Evolutionary conservation across 352 stramenopile species (phyloP).

Genomic region (Phytophthora sojae): DNA sequence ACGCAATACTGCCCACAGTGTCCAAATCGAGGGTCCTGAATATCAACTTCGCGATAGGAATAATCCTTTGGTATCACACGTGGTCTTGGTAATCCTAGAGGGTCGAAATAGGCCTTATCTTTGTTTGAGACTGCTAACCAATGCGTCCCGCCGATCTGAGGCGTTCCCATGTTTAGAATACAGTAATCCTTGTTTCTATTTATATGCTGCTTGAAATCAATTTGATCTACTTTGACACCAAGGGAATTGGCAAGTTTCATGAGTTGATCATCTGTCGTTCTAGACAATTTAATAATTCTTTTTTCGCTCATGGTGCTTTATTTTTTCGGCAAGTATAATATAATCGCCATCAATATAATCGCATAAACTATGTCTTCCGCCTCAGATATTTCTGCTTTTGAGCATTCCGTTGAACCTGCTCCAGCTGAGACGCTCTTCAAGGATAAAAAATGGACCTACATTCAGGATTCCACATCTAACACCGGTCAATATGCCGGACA

Average conservation of each 20-base stretch:
- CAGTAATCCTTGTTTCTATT: slow-evolving; percentile 5
- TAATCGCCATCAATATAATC: background rate
- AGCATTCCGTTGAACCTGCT: slow-evolving; percentile 12
- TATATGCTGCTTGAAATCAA: slow-evolving; percentile 5
- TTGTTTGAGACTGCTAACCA: background rate
- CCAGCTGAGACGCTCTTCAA: slow-evolving; percentile 10
- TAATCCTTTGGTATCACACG: slow-evolving; percentile 10
- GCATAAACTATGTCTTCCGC: slow-evolving; percentile 4
- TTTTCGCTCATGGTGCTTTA: background rate
- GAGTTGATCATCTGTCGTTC: slow-evolving; percentile 8
- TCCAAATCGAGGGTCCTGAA: slow-evolving; percentile 1
- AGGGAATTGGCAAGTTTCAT: slow-evolving; percentile 14
- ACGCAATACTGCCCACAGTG: slow-evolving; percentile 1
- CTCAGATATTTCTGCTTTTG: slow-evolving; percentile 12
- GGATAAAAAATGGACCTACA: slow-evolving; percentile 3
- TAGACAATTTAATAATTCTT: slow-evolving; percentile 8
- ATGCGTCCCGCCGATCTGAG: background rate
- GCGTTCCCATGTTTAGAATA: background rate
- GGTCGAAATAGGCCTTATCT: background rate
- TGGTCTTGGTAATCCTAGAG: background rate
- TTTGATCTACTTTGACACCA: slow-evolving; percentile 9
- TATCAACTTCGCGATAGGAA: background rate
- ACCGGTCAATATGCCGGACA: slow-evolving; percentile 4
- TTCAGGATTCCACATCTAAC: background rate
- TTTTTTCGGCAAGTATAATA: background rate